Evolutionary conservation across 345 rosid genomes (phyloP).

Genomic region (Citrus sinensis): DVS_A1.0 CM039166.1:3218501-3219000

Average conservation of each 20-base stretch:
- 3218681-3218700: not conserved
- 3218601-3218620: no score
- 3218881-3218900: constrained; percentile 1
- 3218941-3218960: constrained; percentile 1
- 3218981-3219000: no score
- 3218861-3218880: not conserved
- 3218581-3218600: no score
- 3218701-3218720: not conserved
- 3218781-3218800: not conserved
- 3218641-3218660: no score
- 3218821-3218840: not conserved
- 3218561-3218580: no score
- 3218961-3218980: no score
- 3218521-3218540: no score
- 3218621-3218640: no score
- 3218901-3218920: not conserved
- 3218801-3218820: not conserved
- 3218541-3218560: no score
- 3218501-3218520: no score
- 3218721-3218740: not conserved
- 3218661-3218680: no score
- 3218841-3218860: not conserved
- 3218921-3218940: constrained; percentile 4
- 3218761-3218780: not conserved
- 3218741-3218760: not conserved